These are phyloP conservation scores for Neofusicoccum ribis DNA, from an alignment of 2,329 filamentous ascomycete genomes.

Conservation along the genomic window DNA sequence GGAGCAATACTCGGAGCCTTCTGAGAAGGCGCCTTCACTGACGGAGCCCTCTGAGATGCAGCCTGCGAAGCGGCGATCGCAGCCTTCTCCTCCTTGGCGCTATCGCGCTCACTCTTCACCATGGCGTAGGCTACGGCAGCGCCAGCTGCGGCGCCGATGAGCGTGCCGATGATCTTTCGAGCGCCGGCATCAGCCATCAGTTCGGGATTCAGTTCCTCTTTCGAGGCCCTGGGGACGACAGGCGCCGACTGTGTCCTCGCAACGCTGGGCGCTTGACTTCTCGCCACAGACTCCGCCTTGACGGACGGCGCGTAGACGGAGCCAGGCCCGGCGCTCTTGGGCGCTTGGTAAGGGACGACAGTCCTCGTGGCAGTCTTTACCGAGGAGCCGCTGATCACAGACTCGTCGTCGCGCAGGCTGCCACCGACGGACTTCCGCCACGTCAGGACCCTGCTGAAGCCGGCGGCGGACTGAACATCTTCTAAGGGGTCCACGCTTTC, in stretches of 20 bases:
- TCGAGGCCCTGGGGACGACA: slow-evolving; percentile 26
- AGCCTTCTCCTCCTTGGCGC: slow-evolving; percentile 44
- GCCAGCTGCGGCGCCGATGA: slow-evolving; percentile 77
- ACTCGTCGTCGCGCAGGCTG: slow-evolving; percentile 30
- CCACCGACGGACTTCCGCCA: slow-evolving; percentile 35
- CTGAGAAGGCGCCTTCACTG: not conserved
- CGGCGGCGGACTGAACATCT: slow-evolving; percentile 34
- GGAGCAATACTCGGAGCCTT: slow-evolving; percentile 10
- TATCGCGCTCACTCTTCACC: slow-evolving; percentile 59
- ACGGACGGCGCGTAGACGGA: slow-evolving; percentile 30
- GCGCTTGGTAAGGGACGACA: slow-evolving; percentile 21
- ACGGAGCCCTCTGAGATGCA: not conserved
- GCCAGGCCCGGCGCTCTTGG: slow-evolving; percentile 20
- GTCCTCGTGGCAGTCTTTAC: slow-evolving; percentile 24
- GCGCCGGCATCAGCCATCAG: slow-evolving; percentile 51
- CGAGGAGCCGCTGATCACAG: slow-evolving; percentile 19
- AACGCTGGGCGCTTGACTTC: slow-evolving; percentile 28
- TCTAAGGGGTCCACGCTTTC: slow-evolving; percentile 41
- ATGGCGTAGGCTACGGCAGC: slow-evolving; percentile 76
- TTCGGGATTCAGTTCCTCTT: slow-evolving; percentile 32
- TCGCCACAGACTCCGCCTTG: slow-evolving; percentile 21
- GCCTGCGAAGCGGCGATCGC: not conserved
- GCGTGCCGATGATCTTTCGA: slow-evolving; percentile 69
- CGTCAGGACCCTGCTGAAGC: slow-evolving; percentile 48
- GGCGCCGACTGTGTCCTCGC: slow-evolving; percentile 37